phyloP scores from a whole-genome alignment of 768 basidiomycete species.

The Trametes coccinea region DNA sequence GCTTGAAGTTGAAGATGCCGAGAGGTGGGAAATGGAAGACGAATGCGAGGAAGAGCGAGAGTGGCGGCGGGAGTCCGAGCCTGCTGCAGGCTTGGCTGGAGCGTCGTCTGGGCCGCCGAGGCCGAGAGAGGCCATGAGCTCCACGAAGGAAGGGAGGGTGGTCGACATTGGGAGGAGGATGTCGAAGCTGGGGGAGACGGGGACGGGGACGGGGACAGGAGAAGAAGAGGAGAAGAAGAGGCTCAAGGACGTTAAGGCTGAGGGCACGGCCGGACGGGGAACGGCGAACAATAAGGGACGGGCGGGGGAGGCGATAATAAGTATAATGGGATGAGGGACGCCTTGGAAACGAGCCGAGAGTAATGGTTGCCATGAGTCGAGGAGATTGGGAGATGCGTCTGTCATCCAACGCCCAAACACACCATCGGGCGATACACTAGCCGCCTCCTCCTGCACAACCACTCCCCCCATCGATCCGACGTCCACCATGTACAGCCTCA shows the following conservation, averaged over 20 bases:
- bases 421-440: too few relatives aligned
- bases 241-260: constrained; percentile 1
- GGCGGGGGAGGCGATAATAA: constrained; percentile 14
- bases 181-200: constrained; percentile 21
- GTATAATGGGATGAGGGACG: constrained; percentile 17
- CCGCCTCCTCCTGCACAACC: not conserved
- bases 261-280: constrained; percentile 16
- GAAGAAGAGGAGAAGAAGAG: constrained; percentile 20
- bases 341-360: constrained; percentile 31
- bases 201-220: constrained; percentile 7
- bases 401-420: constrained; percentile 8
- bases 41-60: constrained; percentile 45
- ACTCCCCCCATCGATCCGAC: not conserved
- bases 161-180: constrained; percentile 52
- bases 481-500: too few relatives aligned
- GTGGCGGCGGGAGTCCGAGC: constrained; percentile 32
- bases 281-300: constrained; percentile 16
- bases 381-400: constrained; percentile 18
- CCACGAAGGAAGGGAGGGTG: constrained; percentile 81
- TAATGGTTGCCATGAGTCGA: constrained; percentile 31
- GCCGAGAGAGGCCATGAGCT: constrained; percentile 84
- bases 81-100: constrained; percentile 19
- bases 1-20: constrained; percentile 29
- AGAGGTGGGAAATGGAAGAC: constrained; percentile 29
- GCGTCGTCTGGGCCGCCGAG: constrained; percentile 52